Conservation (phyloP, 2,329 filamentous ascomycete species). For the Sclerotinia spermophila region DNA sequence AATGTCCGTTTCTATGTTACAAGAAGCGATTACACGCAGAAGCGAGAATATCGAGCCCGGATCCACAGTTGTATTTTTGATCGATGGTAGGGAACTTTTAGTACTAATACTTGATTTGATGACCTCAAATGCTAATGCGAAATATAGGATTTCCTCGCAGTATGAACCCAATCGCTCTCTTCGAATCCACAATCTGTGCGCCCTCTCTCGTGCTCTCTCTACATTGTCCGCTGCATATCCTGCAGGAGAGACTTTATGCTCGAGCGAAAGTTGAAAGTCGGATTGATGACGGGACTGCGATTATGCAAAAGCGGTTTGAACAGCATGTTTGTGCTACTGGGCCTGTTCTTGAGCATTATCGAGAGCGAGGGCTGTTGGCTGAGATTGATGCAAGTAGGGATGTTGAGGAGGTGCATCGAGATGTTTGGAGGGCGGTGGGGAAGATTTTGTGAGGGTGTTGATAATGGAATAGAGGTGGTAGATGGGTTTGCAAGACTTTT, state of each 20-base stretch:
- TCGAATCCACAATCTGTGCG: neutral
- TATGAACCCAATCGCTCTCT: neutral
- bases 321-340: neutral
- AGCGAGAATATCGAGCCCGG: neutral
- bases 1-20: constrained; percentile 3
- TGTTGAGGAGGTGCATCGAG: neutral
- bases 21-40: neutral
- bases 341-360: constrained; percentile 10
- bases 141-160: constrained; percentile 10
- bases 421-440: neutral
- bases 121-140: neutral
- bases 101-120: neutral
- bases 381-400: constrained; percentile 3
- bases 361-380: neutral
- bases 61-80: neutral
- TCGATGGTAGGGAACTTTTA: constrained; percentile 3
- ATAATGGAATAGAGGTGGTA: neutral
- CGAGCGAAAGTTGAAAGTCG: neutral
- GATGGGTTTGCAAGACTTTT: neutral
- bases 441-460: neutral
- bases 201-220: neutral
- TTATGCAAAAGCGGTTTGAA: neutral
- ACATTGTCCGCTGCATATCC: neutral
- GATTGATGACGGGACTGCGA: neutral
- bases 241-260: neutral